Base-by-base conservation (phyloP, 805 yeast genomes). In the Monosporozyma unispora region DNA sequence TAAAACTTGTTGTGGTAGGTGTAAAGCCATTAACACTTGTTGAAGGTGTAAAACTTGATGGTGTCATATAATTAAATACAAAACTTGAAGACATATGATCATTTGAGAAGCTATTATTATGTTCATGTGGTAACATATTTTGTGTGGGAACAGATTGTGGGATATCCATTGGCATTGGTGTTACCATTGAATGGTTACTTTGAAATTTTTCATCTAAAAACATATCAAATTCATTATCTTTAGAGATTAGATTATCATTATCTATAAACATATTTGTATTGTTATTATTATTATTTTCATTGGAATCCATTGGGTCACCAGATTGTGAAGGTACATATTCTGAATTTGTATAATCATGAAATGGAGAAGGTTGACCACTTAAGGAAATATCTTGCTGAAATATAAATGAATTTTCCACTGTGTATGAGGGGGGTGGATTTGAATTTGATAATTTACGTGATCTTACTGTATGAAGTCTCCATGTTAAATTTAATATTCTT, bases 401-500 rank as follows among this genome's bases (percentile, higher is more conserved):
- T 9, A 18, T 19, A 10, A 29, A 28, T 7, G 45, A 42, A 19
- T 43, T 5, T 18, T 29, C 27, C 10, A 16, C 33, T 10, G 5
- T 5, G 10, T 29, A 29, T 6, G 14, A 12, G 5, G 11, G 33
- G 7, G 14, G 10, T 6, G 33, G 33, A n/a, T n/a, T 29, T 3
- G 14, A 29, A 3, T 29, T 6, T 8, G 14, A 3, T 8, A 12
- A 29, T 10, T 29, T 29, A 23, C 11, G 21, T 9, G 33, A 9
- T 29, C 38, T 28, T 18, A 43, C 16, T 29, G 35, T 29, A 18
- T 53, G 51, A 28, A 54, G 41, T 51, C 96, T 70, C 96, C 96
- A 88, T 9, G 95, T 81, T 48, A 88, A 66, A 62, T 89, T 89
- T 60, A 85, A 87, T 81, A 89, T 84, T 46, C 96, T 71, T 25